Percentiles rank a stretch among this genome's conserved stretches.
These are phyloP conservation scores for Ustilago crameri DNA, from an alignment of 1,284 basidiomycete genomes.

Conservation along the genomic window DNA sequence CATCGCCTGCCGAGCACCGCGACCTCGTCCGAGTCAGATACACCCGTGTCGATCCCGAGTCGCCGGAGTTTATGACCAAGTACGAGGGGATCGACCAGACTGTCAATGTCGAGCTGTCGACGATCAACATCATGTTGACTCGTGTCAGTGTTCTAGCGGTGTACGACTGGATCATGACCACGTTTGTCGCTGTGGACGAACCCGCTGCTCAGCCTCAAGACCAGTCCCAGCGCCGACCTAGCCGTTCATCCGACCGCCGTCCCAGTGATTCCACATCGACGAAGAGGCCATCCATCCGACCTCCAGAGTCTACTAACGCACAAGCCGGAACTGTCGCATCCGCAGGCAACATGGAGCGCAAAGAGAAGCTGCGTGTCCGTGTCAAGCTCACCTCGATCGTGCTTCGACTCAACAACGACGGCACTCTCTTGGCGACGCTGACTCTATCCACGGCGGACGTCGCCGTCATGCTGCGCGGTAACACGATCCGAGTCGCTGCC, in stretches of 20 bases:
- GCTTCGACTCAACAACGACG: slow-evolving; percentile 83
- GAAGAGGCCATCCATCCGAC: slow-evolving; percentile 31
- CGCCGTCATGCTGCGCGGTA: slow-evolving; percentile 79
- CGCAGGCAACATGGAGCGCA: slow-evolving; percentile 25
- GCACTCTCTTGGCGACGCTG: slow-evolving; percentile 81
- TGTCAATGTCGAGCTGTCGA: slow-evolving; percentile 88
- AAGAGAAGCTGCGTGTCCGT: slow-evolving; percentile 81
- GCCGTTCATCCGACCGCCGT: slow-evolving; percentile 40
- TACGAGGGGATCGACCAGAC: slow-evolving; percentile 90
- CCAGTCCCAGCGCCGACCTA: slow-evolving; percentile 32
- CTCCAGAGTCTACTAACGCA: slow-evolving; percentile 28
- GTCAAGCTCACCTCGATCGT: slow-evolving; percentile 88
- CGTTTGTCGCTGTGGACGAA: slow-evolving; percentile 54
- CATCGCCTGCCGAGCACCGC: slow-evolving; percentile 31
- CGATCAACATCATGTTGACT: slow-evolving; percentile 87
- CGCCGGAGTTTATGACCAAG: slow-evolving; percentile 84
- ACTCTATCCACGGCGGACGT: slow-evolving; percentile 92
- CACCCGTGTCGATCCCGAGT: slow-evolving; percentile 81
- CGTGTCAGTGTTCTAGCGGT: slow-evolving; percentile 90
- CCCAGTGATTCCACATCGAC: slow-evolving; percentile 33
- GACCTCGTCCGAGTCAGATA: slow-evolving; percentile 89
- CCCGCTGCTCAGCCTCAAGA: slow-evolving; percentile 12
- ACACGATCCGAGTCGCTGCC: slow-evolving; percentile 82
- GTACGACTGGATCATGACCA: slow-evolving; percentile 97
- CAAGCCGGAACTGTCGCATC: slow-evolving; percentile 4